A percentile compares a stretch with the other conserved stretches of the same genome.
These are phyloP conservation scores for Patellaria atrata DNA, from an alignment of 495 filamentous ascomycete species.

Conservation along the genomic window DNA sequence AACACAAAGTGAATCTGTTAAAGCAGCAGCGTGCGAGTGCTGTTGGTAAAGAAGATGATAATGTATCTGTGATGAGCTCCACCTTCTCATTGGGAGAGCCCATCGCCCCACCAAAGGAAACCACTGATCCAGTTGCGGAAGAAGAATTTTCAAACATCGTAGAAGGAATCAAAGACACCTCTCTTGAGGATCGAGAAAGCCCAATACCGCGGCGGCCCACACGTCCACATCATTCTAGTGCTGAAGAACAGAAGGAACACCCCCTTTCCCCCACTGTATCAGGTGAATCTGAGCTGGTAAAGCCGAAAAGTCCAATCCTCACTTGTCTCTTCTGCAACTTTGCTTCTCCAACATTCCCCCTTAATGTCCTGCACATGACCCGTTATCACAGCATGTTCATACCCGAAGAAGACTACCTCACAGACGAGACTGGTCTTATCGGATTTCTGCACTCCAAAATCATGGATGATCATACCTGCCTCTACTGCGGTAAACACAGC, in stretches of 20 bases:
- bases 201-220: conserved; percentile 39
- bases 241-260: conserved; percentile 30
- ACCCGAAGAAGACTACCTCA: conserved; percentile 69
- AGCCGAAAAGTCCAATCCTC: conserved; percentile 30
- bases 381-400: conserved; percentile 93
- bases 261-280: conserved; percentile 21
- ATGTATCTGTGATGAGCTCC: conserved; percentile 79
- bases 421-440: conserved; percentile 67
- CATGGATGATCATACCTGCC: conserved; percentile 58
- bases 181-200: conserved; percentile 40
- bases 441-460: conserved; percentile 63
- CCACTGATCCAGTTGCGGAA: conserved; percentile 41
- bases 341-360: conserved; percentile 50
- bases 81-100: conserved; percentile 84
- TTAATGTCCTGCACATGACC: conserved; percentile 80
- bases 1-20: conserved; percentile 60
- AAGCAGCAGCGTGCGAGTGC: conserved; percentile 25
- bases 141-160: conserved; percentile 66
- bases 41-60: conserved; percentile 39
- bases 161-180: conserved; percentile 58
- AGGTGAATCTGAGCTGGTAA: conserved; percentile 1
- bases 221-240: conserved; percentile 40
- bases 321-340: conserved; percentile 87
- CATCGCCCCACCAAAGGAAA: conserved; percentile 29
- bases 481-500: conserved; percentile 70